Evolutionary conservation across 345 rosid genomes (phyloP).

Genomic region (Gossypium turneri): DNA sequence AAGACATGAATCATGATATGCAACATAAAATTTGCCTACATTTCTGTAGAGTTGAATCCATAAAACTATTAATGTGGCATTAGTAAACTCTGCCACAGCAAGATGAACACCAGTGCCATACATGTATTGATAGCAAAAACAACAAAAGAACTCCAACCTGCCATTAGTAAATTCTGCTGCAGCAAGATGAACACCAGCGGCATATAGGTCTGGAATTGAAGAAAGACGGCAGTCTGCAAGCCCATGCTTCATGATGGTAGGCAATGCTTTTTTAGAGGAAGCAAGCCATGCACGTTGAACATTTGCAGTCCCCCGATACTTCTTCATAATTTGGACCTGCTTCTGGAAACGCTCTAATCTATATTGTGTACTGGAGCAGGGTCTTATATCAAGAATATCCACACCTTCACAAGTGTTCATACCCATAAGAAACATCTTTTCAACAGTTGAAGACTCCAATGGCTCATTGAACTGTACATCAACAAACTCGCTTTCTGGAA

Average conservation of each 20-base stretch:
- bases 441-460: conserved; percentile 42
- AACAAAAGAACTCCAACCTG: conserved; percentile 45
- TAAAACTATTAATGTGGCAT: background rate
- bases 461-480: conserved; percentile 19
- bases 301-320: conserved; percentile 71
- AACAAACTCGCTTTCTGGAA: background rate
- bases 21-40: background rate
- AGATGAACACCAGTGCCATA: no score
- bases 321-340: conserved; percentile 64
- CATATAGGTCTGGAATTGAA: conserved; percentile 46
- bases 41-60: background rate
- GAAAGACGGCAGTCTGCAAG: conserved; percentile 61
- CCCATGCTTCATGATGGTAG: conserved; percentile 47
- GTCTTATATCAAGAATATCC: conserved; percentile 41
- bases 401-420: conserved; percentile 41
- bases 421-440: conserved; percentile 46
- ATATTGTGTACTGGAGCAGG: conserved; percentile 46
- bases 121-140: background rate
- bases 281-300: conserved; percentile 89
- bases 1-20: background rate
- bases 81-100: no score
- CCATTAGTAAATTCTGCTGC: conserved; percentile 44
- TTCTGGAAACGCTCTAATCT: conserved; percentile 66
- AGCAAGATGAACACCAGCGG: conserved; percentile 75
- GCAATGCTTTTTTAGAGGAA: conserved; percentile 44